Percentiles rank a stretch among this genome's conserved stretches.
Conservation (phyloP, 106 monocot species). For the Xerophyta viscosa region DNA sequence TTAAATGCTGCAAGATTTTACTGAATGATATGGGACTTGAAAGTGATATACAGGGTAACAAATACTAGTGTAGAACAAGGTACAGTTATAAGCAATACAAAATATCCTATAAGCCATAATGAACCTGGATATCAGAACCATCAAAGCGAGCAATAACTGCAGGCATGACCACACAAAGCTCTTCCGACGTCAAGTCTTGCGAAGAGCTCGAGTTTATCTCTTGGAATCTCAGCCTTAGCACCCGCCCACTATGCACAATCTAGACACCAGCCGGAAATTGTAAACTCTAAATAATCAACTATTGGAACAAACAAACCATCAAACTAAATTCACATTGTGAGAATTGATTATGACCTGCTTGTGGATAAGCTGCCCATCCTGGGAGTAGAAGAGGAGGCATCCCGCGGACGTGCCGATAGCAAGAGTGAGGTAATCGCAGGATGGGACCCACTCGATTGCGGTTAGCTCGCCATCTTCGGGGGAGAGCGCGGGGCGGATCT, state of each 20-base stretch:
- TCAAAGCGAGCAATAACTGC: constrained; percentile 76
- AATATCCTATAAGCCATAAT: not conserved
- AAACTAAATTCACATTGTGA: too few relatives aligned
- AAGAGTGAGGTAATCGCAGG: constrained; percentile 41
- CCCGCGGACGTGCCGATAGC: constrained; percentile 72
- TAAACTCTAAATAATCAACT: too few relatives aligned
- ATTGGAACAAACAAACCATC: not conserved
- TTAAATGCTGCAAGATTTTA: too few relatives aligned
- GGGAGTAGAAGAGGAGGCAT: constrained; percentile 64
- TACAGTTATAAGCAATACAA: too few relatives aligned
- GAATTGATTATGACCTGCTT: too few relatives aligned
- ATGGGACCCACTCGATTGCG: constrained; percentile 64
- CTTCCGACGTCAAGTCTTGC: constrained; percentile 33
- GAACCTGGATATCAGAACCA: constrained; percentile 78
- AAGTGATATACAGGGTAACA: too few relatives aligned
- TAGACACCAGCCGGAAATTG: constrained; percentile 10
- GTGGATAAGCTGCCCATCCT: constrained; percentile 54
- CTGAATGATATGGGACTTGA: too few relatives aligned
- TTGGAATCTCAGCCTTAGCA: constrained; percentile 57
- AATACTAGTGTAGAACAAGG: too few relatives aligned
- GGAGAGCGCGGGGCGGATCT: constrained; percentile 50
- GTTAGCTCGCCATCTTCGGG: constrained; percentile 47
- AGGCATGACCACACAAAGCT: constrained; percentile 72
- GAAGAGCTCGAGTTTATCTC: constrained; percentile 24
- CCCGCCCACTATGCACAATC: constrained; percentile 48